Conservation (phyloP, 176 grass and related monocot species). For the Hyparrhenia diplandra region DNA sequence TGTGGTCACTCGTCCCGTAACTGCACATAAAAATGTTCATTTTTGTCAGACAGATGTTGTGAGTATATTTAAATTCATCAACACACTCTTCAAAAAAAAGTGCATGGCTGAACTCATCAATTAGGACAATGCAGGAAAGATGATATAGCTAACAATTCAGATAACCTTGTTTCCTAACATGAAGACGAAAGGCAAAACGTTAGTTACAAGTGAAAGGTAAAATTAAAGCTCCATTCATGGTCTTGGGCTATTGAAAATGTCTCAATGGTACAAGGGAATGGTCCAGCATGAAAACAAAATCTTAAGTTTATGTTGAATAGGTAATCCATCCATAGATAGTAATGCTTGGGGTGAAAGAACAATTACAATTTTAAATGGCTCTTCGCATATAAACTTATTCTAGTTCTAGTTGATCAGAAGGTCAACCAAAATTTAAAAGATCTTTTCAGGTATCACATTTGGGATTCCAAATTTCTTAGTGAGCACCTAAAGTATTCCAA, state of each 20-base stretch:
- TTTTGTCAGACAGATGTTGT: neutral
- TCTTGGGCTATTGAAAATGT: neutral
- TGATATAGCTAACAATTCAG: neutral
- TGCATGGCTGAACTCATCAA: neutral
- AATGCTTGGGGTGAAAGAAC: neutral
- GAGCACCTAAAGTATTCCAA: constrained; percentile 9
- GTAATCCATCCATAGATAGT: neutral
- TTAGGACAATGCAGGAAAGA: neutral
- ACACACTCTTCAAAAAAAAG: neutral
- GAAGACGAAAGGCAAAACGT: neutral
- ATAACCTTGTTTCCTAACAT: neutral
- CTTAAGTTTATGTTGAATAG: neutral
- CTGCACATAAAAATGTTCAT: constrained; percentile 40
- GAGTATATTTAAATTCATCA: neutral
- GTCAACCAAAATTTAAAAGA: neutral
- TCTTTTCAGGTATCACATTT: constrained; percentile 5
- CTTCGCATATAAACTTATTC: neutral
- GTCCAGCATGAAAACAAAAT: neutral
- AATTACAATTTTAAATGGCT: neutral
- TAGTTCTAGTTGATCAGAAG: neutral
- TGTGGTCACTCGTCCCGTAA: constrained; percentile 93
- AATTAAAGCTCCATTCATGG: neutral
- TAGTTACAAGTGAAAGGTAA: neutral
- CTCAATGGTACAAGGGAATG: neutral
- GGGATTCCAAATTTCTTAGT: neutral